These are phyloP conservation scores for Gymnopilus dilepis DNA, from an alignment of 768 basidiomycete genomes.

Conservation along the genomic window DNA sequence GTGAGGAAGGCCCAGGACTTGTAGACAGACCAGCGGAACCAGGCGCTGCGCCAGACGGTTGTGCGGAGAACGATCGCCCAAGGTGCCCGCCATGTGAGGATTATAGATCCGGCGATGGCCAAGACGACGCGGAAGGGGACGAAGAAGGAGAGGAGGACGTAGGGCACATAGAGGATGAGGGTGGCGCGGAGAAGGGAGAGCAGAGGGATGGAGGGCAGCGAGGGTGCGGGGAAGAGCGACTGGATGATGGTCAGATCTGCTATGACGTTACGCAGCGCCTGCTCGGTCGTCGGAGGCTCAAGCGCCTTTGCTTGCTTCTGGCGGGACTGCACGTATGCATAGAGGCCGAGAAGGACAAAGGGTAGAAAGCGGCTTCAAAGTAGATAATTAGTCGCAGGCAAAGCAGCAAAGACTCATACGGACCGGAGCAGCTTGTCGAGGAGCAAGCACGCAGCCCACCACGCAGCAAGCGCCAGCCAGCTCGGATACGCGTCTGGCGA, in stretches of 20 bases:
- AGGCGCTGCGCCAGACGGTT: constrained; percentile 66
- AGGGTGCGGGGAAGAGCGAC: constrained; percentile 53
- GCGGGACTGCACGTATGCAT: constrained; percentile 34
- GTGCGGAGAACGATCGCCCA: constrained; percentile 63
- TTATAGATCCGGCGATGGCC: constrained; percentile 60
- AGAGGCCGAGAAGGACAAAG: constrained; percentile 42
- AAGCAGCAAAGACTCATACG: constrained; percentile 16
- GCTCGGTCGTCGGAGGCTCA: constrained; percentile 23
- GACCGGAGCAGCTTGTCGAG: constrained; percentile 47
- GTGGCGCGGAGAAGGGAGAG: constrained; percentile 58
- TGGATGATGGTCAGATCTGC: constrained; percentile 75
- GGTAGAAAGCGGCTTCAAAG: constrained; percentile 62
- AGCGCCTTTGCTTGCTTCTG: constrained; percentile 12
- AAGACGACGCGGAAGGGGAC: constrained; percentile 67
- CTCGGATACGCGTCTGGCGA: constrained; percentile 60
- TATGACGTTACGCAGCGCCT: constrained; percentile 34
- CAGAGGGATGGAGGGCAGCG: constrained; percentile 35
- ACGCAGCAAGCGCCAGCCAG: constrained; percentile 68
- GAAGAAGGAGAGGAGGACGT: constrained; percentile 65
- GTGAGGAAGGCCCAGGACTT: constrained; percentile 54
- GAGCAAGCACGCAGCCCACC: constrained; percentile 82
- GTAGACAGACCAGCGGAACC: constrained; percentile 69
- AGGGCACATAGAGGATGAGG: constrained; percentile 65
- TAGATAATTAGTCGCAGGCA: constrained; percentile 4
- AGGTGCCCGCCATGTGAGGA: constrained; percentile 69